phyloP scores from a whole-genome alignment of 495 filamentous ascomycete species.

The Xylaria grammica region DNA sequence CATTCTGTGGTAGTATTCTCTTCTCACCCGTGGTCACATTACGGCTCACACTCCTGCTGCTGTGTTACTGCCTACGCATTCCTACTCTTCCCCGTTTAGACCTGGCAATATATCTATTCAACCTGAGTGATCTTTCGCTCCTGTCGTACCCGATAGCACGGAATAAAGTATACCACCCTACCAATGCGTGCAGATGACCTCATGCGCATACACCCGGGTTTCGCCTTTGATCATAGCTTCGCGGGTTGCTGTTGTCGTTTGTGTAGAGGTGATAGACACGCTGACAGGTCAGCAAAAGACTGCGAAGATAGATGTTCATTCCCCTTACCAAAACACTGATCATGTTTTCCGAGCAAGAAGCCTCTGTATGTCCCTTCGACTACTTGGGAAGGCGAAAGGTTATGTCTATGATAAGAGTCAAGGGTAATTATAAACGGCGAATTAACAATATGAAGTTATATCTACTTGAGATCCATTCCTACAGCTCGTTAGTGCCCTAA shows the following conservation, averaged over 20 bases:
- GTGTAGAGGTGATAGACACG: background rate
- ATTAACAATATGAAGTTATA: background rate
- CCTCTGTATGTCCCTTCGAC: no score
- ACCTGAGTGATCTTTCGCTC: background rate
- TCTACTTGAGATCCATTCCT: no score
- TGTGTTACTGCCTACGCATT: constrained; percentile 9
- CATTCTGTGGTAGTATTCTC: constrained; percentile 5
- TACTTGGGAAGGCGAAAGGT: background rate
- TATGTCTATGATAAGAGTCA: background rate
- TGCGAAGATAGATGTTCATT: background rate
- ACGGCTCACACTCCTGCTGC: background rate
- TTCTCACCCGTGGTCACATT: constrained; percentile 1
- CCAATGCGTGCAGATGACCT: constrained; percentile 4
- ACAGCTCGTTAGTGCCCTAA: background rate
- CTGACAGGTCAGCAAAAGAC: background rate
- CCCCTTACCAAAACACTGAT: background rate
- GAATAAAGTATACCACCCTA: background rate
- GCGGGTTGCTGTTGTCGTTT: background rate
- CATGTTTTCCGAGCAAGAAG: background rate
- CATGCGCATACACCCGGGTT: constrained; percentile 2
- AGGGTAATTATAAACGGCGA: background rate
- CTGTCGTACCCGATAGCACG: constrained; percentile 2
- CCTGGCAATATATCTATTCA: constrained; percentile 4
- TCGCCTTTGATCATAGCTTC: background rate
- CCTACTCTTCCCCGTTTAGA: background rate